Evolutionary conservation across 2,329 filamentous ascomycete genomes (phyloP).

Genomic region (Aureobasidium sp.): DNA sequence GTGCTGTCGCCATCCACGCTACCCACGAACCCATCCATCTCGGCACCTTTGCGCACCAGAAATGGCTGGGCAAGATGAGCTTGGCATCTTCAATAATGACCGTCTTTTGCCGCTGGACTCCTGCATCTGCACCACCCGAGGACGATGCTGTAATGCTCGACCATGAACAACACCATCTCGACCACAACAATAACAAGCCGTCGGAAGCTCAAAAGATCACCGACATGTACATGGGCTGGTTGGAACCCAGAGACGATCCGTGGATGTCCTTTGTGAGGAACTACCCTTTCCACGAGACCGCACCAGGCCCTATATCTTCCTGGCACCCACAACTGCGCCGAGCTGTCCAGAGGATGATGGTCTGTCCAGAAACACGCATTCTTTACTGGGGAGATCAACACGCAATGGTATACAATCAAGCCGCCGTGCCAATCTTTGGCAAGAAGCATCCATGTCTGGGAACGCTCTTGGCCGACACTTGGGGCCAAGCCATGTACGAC

Average conservation of each 20-base stretch:
- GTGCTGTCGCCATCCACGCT: not conserved
- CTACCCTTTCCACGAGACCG: constrained; percentile 22
- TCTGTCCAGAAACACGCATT: constrained; percentile 23
- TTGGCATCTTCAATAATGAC: not conserved
- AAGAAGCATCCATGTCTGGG: constrained; percentile 19
- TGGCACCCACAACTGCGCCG: constrained; percentile 22
- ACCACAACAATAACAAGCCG: not conserved
- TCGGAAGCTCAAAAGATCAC: not conserved
- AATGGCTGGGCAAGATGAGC: constrained; percentile 8
- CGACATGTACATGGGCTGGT: not conserved
- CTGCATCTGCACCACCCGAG: not conserved
- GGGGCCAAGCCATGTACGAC: not conserved
- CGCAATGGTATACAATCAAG: constrained; percentile 30
- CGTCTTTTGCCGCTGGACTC: constrained; percentile 2
- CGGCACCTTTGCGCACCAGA: not conserved
- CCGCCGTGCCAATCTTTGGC: constrained; percentile 26
- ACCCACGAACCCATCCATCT: not conserved
- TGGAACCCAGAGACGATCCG: not conserved
- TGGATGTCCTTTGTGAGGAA: constrained; percentile 17
- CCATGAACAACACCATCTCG: not conserved
- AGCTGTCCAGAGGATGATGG: constrained; percentile 21
- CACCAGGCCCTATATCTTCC: constrained; percentile 21
- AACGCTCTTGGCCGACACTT: constrained; percentile 14
- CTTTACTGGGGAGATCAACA: constrained; percentile 24
- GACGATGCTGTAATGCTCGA: not conserved